Evolutionary conservation across 1,284 basidiomycete species (phyloP), one percentile per base, ranked within the genome.

Genomic region (Fomes fomentarius): DNA sequence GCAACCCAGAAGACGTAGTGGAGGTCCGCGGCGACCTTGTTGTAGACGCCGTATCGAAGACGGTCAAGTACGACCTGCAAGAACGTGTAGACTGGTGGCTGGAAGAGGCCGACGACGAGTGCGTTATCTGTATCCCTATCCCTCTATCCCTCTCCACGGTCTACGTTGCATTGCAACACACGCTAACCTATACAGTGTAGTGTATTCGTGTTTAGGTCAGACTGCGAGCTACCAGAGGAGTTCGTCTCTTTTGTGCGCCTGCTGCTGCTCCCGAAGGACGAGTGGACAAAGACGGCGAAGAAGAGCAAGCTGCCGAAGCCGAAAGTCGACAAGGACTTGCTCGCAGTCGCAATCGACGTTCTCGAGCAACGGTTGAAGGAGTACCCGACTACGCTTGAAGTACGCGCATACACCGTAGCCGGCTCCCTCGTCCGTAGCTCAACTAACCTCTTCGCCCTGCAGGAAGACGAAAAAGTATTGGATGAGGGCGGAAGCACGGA

Each of bases 31-130:
- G 93, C 9, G 88, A 93, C 70, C 69, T 89, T n/a, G 75, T 94
- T 3, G 80, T 96, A 5, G 73, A 80, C 4, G 72, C 76, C 15
- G 74, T 83, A 3, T 63, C 66, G 30, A 65, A 70, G 46, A 62
- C 50, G 40, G 58, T 51, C 47, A 70, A 57, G 56, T 69, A 43
- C 21, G 61, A 64, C 54, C 54, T 63, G 39, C 74, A 78, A 53
- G 83, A 84, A 56, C 79, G 93, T 17, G 87, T 96, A 9, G 92
- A 96, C 58, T 94, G 90, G 85, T 95, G 94, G 91, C 75, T 96
- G 8, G 93, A 96, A 60, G 84, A 89, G 68, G 92, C 91, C 2
- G 87, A 91, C 17, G 94, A 96, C 60, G 94, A 98, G 94, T 96
- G 66, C 67, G 91, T 80, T 34, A 33, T 33, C 44, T 40, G 41